Evolutionary conservation across 176 grass and related monocot genomes (phyloP), one percentile per base, ranked within the genome.

Genomic region (Oryza longistaminata): DNA sequence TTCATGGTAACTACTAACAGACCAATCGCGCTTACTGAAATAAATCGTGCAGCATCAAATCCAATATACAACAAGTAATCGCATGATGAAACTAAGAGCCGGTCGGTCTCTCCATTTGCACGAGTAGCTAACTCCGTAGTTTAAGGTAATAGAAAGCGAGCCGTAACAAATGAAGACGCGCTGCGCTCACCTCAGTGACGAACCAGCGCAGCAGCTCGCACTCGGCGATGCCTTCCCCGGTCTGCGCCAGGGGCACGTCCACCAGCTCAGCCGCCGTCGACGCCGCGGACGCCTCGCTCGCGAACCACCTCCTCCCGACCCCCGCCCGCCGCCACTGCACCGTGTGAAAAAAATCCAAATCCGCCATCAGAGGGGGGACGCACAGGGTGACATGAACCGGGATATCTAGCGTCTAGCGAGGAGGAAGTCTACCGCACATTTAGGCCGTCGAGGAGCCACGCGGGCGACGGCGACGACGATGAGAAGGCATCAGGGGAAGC

Each of bases 151-250:
- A 26, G 5, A 33, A 33, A 79, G 14, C 25, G 79, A 35, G 25
- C 4, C 44, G 58, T 62, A 81, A 60, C 2, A 21, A n/a, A 35
- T 67, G 9, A 71, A 1, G 11, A 1, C 1, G 53, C 19, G 3
- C 19, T 2, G 29, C 21, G 52, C 61, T 80, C 58, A 95, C 96
- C 91, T 98, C 91, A 34, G 24, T 45, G 29, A 95, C 89, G 45
- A 95, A 98, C 96, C 96, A 98, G 70, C 91, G 90, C 69, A 98
- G 91, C 11, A 98, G 89, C 55, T 98, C 96, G 85, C 96, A 95
- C 83, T 98, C 93, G 4, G 96, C 96, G 71, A 98, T 98, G 46
- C 96, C 96, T 80, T 98, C 96, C 73, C 96, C 96, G 1, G 96
- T 98, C 72, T 98, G 93, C 73, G 96, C 93, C 69, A 98, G 44